phyloP scores from a whole-genome alignment of 2,329 filamentous ascomycete genomes.

The Neofusicoccum umdonicola region DNA sequence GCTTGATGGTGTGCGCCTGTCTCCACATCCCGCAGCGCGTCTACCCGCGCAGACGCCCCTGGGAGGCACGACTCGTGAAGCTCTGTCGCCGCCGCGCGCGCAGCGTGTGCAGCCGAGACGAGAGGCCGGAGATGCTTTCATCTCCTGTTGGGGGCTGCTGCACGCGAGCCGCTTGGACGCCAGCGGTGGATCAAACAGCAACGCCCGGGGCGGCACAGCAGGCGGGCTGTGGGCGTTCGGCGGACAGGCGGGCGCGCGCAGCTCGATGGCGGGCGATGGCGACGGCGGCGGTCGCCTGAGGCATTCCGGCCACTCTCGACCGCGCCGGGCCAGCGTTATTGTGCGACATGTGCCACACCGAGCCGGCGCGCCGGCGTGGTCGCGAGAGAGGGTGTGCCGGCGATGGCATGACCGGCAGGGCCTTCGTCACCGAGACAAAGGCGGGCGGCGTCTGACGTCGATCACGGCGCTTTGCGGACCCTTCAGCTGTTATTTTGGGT shows the following conservation, averaged over 20 bases:
- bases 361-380: neutral
- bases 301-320: neutral
- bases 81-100: neutral
- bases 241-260: neutral
- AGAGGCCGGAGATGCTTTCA: neutral
- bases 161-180: neutral
- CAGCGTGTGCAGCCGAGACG: neutral
- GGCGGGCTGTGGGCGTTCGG: neutral
- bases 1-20: neutral
- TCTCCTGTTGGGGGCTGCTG: constrained; percentile 4
- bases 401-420: constrained; percentile 12
- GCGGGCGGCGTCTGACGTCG: constrained; percentile 13
- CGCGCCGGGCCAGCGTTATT: constrained; percentile 3
- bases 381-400: constrained; percentile 8
- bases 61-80: constrained; percentile 10
- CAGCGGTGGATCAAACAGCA: constrained; percentile 5
- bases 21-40: constrained; percentile 12
- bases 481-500: constrained; percentile 10
- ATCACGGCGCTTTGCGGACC: constrained; percentile 8
- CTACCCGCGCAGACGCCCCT: constrained; percentile 1
- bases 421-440: constrained; percentile 10
- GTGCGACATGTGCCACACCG: constrained; percentile 10
- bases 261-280: neutral
- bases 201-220: neutral
- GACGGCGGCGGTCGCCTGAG: neutral